phyloP scores from a whole-genome alignment of 768 basidiomycete genomes.

The Udeniomyces megalosporus region DNA sequence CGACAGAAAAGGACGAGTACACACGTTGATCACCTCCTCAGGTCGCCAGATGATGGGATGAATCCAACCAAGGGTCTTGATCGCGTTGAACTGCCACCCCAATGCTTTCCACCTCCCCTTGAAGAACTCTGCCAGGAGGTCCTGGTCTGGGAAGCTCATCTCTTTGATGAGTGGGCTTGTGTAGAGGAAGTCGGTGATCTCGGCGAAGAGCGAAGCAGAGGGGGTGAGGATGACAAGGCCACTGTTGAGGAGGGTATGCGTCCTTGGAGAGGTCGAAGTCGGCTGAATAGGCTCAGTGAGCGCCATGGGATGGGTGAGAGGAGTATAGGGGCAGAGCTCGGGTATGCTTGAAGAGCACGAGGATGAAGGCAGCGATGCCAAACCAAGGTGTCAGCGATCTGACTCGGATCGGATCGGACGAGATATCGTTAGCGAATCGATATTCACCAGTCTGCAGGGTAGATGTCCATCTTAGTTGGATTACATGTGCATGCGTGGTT shows the following conservation, averaged over 20 bases:
- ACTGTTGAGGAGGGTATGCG: slow-evolving; percentile 67
- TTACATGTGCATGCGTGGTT: slow-evolving; percentile 87
- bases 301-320: slow-evolving; percentile 32
- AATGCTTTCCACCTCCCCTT: slow-evolving; percentile 57
- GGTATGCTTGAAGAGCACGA: slow-evolving; percentile 50
- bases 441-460: slow-evolving; percentile 67
- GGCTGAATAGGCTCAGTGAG: slow-evolving; percentile 33
- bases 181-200: slow-evolving; percentile 42
- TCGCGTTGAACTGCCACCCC: slow-evolving; percentile 76
- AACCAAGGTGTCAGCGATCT: too few species aligned
- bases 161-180: slow-evolving; percentile 39
- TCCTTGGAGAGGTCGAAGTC: slow-evolving; percentile 41
- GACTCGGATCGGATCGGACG: too few species aligned
- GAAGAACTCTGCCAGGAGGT: slow-evolving; percentile 68
- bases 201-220: slow-evolving; percentile 39
- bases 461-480: slow-evolving; percentile 62
- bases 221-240: slow-evolving; percentile 75
- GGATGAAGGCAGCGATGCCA: background rate
- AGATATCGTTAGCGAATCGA: background rate
- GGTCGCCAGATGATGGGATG: slow-evolving; percentile 69
- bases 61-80: slow-evolving; percentile 53
- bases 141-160: slow-evolving; percentile 76
- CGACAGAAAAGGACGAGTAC: background rate
- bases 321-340: slow-evolving; percentile 68
- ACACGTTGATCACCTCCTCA: slow-evolving; percentile 55